Evolutionary conservation across 1,284 basidiomycete species (phyloP), one percentile per base, ranked within the genome.

Genomic region (Ganoderma meredithae): DNA sequence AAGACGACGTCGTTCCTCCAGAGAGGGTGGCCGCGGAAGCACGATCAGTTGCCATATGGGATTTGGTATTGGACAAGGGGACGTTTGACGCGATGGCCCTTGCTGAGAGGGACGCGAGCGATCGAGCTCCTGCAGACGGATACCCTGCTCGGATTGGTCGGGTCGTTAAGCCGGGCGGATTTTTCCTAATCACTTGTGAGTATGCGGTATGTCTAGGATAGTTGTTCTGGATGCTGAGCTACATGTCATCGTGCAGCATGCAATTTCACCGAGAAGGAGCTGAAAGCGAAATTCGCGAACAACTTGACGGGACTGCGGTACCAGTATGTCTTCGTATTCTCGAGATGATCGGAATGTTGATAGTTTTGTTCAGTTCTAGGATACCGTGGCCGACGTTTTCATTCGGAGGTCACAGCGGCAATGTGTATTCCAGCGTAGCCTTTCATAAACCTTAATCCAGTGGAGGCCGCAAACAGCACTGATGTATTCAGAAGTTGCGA

Each of bases 41-140:
- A 2, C 58, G 27, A 12, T 59, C 60, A 22, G 56, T 53, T 7
- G 71, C 66, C 0, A 67, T 65, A 39, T 94, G 92, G 92, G 89
- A 92, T 74, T 78, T 93, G 10, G 76, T 94, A 8, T 74, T 95
- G 67, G 93, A 95, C 79, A 95, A 95, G 78, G 92, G 92, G 39
- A 95, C 95, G 0, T 94, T 90, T 73, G 95, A 97, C 76, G 95
- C 95, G 1, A 95, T 97, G 68, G 93, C 94, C 0, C 82, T 97
- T 55, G 90, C 88, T 63, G 86, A 86, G 63, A 90, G 89, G 73
- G 86, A 89, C 56, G 83, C 82, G 19, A 74, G 81, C 43, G 92
- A 89, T 13, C 77, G 74, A 49, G 82, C 84, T 0, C 90, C 92
- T 1, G 86, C 86, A 1, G 81, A 85, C 22, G 79, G 79, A 12